Percentiles rank a stretch among this genome's conserved stretches.
Evolutionary conservation across 2,329 filamentous ascomycete genomes (phyloP).

Genomic region (Diaporthe vexans): DNA sequence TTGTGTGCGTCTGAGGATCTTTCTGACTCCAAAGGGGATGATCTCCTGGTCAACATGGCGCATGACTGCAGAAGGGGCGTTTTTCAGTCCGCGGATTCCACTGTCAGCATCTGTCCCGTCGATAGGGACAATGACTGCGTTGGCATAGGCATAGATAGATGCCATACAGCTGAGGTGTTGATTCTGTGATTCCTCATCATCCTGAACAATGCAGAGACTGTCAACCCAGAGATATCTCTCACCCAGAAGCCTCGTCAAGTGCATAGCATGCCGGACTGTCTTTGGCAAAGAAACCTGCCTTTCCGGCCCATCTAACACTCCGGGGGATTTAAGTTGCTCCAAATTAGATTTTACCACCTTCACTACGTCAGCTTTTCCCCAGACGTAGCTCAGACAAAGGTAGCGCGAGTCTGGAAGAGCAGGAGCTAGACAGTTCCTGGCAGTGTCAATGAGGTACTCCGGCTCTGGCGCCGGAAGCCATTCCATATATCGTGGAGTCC

Average conservation of each 20-base stretch:
- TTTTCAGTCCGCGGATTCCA: background rate
- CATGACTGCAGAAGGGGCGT: background rate
- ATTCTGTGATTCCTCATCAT: constrained; percentile 4
- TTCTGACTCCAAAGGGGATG: background rate
- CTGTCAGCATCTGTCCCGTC: constrained; percentile 6
- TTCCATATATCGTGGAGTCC: background rate
- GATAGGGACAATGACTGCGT: constrained; percentile 7
- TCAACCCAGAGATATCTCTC: constrained; percentile 35
- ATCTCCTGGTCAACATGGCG: background rate
- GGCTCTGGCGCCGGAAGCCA: background rate
- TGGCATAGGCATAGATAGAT: constrained; percentile 28
- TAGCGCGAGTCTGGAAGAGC: background rate
- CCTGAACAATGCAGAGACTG: constrained; percentile 21
- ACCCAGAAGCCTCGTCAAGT: background rate
- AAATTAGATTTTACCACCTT: background rate
- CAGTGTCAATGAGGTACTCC: background rate
- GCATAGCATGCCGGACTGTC: constrained; percentile 22
- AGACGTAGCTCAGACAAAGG: background rate
- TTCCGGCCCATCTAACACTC: background rate
- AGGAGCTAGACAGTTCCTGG: background rate
- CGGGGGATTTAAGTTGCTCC: background rate
- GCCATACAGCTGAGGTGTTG: constrained; percentile 16
- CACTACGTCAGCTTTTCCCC: background rate
- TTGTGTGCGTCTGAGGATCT: background rate
- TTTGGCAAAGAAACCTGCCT: background rate